A percentile compares a stretch with the other conserved stretches of the same genome.
phyloP scores from a whole-genome alignment of 2,329 filamentous ascomycete species.

The Stromatinia cepivora region DNA sequence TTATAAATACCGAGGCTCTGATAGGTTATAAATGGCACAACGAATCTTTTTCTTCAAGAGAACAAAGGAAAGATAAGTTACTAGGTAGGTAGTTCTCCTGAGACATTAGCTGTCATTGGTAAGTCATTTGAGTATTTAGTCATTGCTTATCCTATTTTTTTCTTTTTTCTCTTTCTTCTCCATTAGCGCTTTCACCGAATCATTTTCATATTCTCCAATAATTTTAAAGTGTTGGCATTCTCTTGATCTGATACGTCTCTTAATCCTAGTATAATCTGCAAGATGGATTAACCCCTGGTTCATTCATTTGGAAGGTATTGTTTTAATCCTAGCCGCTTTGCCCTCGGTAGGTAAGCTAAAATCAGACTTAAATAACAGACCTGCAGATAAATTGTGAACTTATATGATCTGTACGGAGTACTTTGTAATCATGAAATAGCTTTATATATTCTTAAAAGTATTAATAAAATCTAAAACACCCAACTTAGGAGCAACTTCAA shows the following conservation, averaged over 20 bases:
- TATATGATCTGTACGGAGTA: no score
- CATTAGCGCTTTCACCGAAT: not conserved
- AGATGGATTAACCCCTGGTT: not conserved
- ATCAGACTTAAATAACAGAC: constrained; percentile 5
- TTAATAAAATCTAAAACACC: no score
- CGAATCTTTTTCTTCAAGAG: not conserved
- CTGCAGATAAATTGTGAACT: not conserved
- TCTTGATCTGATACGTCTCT: constrained; percentile 5
- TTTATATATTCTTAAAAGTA: no score
- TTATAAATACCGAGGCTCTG: not conserved
- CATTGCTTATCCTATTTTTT: not conserved
- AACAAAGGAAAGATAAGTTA: not conserved
- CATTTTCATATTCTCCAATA: not conserved
- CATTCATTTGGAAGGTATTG: not conserved
- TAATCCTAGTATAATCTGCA: not conserved
- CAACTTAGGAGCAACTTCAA: no score
- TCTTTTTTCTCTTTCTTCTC: not conserved
- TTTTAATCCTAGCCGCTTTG: constrained; percentile 9
- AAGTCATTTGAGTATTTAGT: not conserved
- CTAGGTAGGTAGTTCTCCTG: not conserved
- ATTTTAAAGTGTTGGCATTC: not conserved
- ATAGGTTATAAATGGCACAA: not conserved
- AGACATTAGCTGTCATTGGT: not conserved
- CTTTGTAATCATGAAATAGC: no score
- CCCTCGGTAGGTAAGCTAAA: constrained; percentile 2